Percentiles rank a stretch among this genome's conserved stretches.
Conservation (phyloP, 148 eudicot species). For the Amaranthus cruentus region DNA sequence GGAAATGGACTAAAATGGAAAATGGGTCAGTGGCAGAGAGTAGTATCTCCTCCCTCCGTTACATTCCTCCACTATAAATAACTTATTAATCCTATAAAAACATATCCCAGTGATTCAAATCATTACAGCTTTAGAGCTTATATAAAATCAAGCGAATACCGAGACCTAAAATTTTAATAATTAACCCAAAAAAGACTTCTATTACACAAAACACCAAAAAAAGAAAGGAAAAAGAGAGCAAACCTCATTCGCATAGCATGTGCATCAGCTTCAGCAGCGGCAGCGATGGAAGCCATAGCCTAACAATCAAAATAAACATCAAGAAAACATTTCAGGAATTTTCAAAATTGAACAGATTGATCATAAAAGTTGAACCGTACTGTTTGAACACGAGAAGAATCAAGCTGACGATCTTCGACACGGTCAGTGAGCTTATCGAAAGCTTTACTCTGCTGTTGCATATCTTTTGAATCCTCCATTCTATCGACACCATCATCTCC, state of each 20-base stretch:
- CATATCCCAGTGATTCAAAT: background rate
- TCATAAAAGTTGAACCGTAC: constrained; percentile 15
- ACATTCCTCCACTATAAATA: background rate
- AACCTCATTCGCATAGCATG: constrained; percentile 83
- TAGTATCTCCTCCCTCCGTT: background rate
- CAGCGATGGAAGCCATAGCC: constrained; percentile 96
- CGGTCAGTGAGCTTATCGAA: constrained; percentile 94
- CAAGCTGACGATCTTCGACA: constrained; percentile 95
- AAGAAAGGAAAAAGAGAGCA: background rate
- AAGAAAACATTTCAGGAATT: constrained; percentile 3
- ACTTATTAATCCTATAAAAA: background rate
- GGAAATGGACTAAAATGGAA: too few relatives aligned
- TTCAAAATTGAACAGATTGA: constrained; percentile 4
- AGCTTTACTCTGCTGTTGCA: constrained; percentile 96
- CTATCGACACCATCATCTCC: constrained; percentile 66
- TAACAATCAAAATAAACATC: constrained; percentile 15
- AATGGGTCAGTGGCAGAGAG: too few relatives aligned
- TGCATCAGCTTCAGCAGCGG: constrained; percentile 87
- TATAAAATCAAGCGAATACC: too few relatives aligned
- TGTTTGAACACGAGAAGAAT: constrained; percentile 90
- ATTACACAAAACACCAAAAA: background rate
- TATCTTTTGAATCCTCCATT: constrained; percentile 66
- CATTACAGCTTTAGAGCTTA: too few relatives aligned
- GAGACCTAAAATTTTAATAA: too few relatives aligned
- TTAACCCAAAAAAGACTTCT: too few relatives aligned